A percentile compares a stretch with the other conserved stretches of the same genome.
Conservation (phyloP, 805 yeast species). For the Lipomyces anomalus region DNA sequence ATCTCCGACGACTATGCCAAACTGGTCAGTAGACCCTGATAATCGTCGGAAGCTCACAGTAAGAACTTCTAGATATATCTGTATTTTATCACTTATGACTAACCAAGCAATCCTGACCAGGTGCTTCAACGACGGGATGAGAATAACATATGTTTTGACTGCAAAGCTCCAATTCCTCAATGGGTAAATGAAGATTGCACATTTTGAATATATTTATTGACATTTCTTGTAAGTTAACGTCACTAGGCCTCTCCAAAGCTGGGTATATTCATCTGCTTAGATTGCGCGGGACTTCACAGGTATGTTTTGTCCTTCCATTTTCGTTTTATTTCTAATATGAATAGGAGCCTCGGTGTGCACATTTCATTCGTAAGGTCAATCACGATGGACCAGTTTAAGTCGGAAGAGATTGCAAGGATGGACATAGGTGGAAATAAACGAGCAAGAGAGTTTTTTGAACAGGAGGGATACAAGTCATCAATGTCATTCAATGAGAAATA, state of each 20-base stretch:
- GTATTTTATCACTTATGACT: neutral
- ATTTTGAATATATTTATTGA: neutral
- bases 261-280: constrained; percentile 94
- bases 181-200: constrained; percentile 45
- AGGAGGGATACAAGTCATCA: constrained; percentile 62
- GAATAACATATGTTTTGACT: constrained; percentile 88
- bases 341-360: constrained; percentile 89
- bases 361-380: constrained; percentile 93
- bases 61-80: constrained; percentile 21
- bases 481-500: constrained; percentile 70
- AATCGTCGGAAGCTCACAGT: constrained; percentile 66
- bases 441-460: constrained; percentile 60
- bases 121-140: constrained; percentile 75
- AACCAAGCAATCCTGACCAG: constrained; percentile 27
- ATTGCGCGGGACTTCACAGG: constrained; percentile 91
- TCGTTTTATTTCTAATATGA: neutral
- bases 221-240: neutral
- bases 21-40: constrained; percentile 92
- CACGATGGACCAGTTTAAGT: constrained; percentile 97
- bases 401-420: constrained; percentile 85
- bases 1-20: no score
- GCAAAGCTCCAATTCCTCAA: constrained; percentile 93
- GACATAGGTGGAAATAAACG: constrained; percentile 84
- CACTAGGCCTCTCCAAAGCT: constrained; percentile 84
- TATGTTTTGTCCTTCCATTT: constrained; percentile 1